Evolutionary conservation across 2,329 filamentous ascomycete species (phyloP).

Genomic region (Neoascochyta sp.): DNA sequence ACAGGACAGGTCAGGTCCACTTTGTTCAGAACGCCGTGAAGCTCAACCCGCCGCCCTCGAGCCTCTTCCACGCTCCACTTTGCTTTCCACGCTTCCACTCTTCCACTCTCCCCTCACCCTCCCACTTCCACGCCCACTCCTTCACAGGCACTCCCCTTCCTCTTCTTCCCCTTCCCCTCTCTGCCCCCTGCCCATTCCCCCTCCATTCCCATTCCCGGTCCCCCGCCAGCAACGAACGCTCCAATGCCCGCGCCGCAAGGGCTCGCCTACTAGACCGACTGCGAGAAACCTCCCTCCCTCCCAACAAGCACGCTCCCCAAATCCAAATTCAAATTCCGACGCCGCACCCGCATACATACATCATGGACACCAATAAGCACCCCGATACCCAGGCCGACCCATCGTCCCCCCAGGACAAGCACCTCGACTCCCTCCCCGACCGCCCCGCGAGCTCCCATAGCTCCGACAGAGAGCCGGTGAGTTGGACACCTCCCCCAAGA

Average conservation of each 20-base stretch:
- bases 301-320: too few species aligned
- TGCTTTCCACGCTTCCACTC: too few species aligned
- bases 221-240: constrained; percentile 5
- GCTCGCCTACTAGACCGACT: constrained; percentile 4
- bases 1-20: constrained; percentile 1
- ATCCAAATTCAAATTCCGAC: constrained; percentile 4
- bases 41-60: too few species aligned
- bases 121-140: constrained; percentile 7
- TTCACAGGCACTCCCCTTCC: too few species aligned
- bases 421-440: constrained; percentile 18
- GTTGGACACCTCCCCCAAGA: constrained; percentile 2
- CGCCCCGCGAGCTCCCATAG: constrained; percentile 32
- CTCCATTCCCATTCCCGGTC: constrained; percentile 4
- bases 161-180: too few species aligned
- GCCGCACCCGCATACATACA: too few species aligned
- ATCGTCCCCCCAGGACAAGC: constrained; percentile 7
- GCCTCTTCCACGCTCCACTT: too few species aligned
- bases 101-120: too few species aligned
- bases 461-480: constrained; percentile 31
- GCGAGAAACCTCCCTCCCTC: too few species aligned
- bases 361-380: too few species aligned
- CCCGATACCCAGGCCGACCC: not conserved
- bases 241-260: constrained; percentile 4
- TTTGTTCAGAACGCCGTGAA: constrained; percentile 2
- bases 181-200: too few species aligned